These are phyloP conservation scores for Pseudovirgaria hyperparasitica DNA, from an alignment of 2,329 filamentous ascomycete genomes.

Conservation along the genomic window DNA sequence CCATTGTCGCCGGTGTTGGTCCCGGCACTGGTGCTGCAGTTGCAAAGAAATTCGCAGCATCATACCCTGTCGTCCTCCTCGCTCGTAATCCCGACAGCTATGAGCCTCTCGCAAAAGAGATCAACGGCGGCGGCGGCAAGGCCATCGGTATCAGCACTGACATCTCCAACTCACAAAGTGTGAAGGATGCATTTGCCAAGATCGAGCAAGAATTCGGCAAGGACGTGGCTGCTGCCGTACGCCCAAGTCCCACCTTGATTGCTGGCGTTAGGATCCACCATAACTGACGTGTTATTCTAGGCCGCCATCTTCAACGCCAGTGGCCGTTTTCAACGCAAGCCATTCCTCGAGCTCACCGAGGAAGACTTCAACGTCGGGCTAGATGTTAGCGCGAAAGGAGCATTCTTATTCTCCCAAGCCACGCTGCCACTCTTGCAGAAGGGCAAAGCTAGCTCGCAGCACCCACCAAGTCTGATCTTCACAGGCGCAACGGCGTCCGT, in stretches of 20 bases:
- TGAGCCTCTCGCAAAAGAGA: conserved; percentile 53
- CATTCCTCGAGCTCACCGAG: conserved; percentile 47
- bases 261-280: not conserved
- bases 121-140: conserved; percentile 52
- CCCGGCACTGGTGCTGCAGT: conserved; percentile 54
- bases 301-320: conserved; percentile 62
- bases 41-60: conserved; percentile 45
- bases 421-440: conserved; percentile 58
- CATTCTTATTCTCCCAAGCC: conserved; percentile 63
- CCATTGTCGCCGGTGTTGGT: conserved; percentile 61
- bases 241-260: conserved; percentile 31
- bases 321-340: conserved; percentile 44
- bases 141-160: conserved; percentile 61
- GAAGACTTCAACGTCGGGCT: conserved; percentile 42
- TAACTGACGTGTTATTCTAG: conserved; percentile 4
- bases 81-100: conserved; percentile 55
- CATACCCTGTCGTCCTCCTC: conserved; percentile 65
- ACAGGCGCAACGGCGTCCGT: conserved; percentile 77
- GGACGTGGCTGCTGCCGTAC: conserved; percentile 25
- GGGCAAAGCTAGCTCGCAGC: conserved; percentile 32
- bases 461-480: conserved; percentile 71
- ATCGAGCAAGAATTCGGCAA: conserved; percentile 47
- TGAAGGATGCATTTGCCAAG: conserved; percentile 48
- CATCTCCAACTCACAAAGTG: conserved; percentile 40
- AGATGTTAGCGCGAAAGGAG: conserved; percentile 42